Base-by-base conservation (phyloP, 2,329 filamentous ascomycete genomes). In the Emydomyces testavorans region DNA sequence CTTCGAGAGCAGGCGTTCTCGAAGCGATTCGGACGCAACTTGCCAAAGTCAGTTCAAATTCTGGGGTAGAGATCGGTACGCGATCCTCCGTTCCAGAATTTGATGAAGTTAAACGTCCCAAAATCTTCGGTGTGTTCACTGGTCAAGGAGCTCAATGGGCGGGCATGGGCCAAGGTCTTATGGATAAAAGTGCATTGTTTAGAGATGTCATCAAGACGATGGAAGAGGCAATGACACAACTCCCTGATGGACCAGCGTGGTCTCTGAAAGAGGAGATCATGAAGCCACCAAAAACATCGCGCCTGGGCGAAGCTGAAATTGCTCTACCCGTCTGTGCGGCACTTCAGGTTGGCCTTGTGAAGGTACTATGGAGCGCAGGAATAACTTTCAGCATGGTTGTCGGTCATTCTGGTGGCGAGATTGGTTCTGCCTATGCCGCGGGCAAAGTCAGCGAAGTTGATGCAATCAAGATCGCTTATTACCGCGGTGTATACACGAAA, bases 341-440 rank as follows among this genome's bases (percentile, higher is more conserved):
- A 4, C 10, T 55, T 26, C 53, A 55, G 40, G 37, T 55, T 21
- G 52, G 24, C 11, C 35, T 55, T 7, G 48, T 55, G 7, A 42
- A 52, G 10, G 13, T 54, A 6, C 24, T 50, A 5, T 18, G n/a
- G 3, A 54, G 57, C 6, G 57, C 56, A 10, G 62, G 63, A 6
- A 49, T 72, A 11, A 44, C 38, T 0, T 60, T 67, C 3, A 24
- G 46, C 6, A 61, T 59, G 1, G 65, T 70, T 1, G 62, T 71
- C 2, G 71, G 72, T n/a, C 72, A 74, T 54, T 73, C 70, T 0
- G 69, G 65, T 0, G 72, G 72, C 6, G 72, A 75, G 53, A 73
- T 74, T 13, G 71, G 58, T 0, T 71, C 72, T 0, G 73, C 70
- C 0, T 77, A 74, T 52, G 71, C 72, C 0, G 67, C 70, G 0